A percentile compares a stretch with the other conserved stretches of the same genome.
These are phyloP conservation scores for Leccinum subatratum DNA, from an alignment of 1,284 basidiomycete genomes.

Conservation along the genomic window DNA sequence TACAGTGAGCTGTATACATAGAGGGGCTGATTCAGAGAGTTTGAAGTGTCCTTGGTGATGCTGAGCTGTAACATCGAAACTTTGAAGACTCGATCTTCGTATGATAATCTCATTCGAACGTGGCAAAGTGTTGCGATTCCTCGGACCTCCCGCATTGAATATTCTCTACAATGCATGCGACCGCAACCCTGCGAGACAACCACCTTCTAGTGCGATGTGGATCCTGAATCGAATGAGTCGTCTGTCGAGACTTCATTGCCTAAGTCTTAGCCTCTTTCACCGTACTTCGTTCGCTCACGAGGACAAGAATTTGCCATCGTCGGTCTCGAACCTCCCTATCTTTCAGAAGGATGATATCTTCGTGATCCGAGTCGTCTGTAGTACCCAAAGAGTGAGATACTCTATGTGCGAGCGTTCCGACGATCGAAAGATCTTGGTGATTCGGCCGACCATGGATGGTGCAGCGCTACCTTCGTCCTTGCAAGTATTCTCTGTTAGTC, in stretches of 20 bases:
- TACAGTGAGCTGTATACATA: background rate
- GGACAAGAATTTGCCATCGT: conserved; percentile 68
- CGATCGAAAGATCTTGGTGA: no score
- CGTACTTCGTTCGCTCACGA: conserved; percentile 68
- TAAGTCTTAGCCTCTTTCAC: conserved; percentile 63
- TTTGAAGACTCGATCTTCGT: background rate
- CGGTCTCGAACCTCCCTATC: conserved; percentile 64
- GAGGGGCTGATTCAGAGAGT: no score
- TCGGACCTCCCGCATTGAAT: background rate
- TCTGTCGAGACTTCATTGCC: conserved; percentile 22
- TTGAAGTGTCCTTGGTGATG: background rate
- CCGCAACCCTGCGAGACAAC: background rate
- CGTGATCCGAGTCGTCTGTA: no score
- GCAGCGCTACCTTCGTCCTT: background rate
- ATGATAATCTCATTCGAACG: background rate
- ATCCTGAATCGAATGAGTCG: background rate
- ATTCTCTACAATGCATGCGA: background rate
- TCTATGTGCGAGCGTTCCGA: no score
- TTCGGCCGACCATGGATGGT: background rate
- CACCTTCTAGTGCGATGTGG: background rate
- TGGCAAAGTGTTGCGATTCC: background rate
- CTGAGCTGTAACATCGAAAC: background rate
- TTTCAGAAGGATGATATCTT: conserved; percentile 51
- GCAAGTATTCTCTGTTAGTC: background rate
- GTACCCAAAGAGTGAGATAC: no score